phyloP scores from a whole-genome alignment of 495 filamentous ascomycete species.

The Lasiosphaeria ovina region DNA sequence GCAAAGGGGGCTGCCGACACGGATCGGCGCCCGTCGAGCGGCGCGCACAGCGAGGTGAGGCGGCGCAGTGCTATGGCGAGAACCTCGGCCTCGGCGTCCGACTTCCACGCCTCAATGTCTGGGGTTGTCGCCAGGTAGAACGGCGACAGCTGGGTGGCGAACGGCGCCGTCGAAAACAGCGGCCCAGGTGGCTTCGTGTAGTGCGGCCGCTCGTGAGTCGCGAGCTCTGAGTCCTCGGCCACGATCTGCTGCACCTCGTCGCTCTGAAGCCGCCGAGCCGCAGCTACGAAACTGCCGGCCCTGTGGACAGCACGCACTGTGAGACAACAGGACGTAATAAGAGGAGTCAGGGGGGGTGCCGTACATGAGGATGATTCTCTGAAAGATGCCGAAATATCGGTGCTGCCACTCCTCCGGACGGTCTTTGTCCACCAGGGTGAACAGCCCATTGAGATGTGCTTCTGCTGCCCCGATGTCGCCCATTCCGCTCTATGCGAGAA shows the following conservation, averaged over 20 bases:
- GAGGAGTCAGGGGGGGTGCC: neutral
- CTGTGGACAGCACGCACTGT: neutral
- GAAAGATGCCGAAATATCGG: slow-evolving; percentile 21
- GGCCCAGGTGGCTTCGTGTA: slow-evolving; percentile 13
- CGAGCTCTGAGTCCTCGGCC: slow-evolving; percentile 2
- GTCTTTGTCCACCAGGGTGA: slow-evolving; percentile 20
- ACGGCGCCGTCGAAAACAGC: slow-evolving; percentile 15
- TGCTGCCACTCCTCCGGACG: slow-evolving; percentile 21
- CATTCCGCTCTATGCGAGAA: slow-evolving; percentile 17
- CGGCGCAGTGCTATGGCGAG: slow-evolving; percentile 22
- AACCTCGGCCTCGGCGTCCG: slow-evolving; percentile 22
- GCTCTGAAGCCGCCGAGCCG: slow-evolving; percentile 6
- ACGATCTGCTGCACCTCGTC: neutral
- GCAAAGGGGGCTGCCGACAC: neutral
- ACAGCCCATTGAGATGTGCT: slow-evolving; percentile 25
- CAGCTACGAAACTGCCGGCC: slow-evolving; percentile 23
- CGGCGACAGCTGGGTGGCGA: slow-evolving; percentile 22
- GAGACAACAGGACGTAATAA: neutral
- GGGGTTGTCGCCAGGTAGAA: slow-evolving; percentile 22
- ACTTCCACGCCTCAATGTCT: slow-evolving; percentile 24
- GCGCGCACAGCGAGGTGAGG: slow-evolving; percentile 13
- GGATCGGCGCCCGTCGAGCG: neutral
- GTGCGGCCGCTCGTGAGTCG: slow-evolving; percentile 3
- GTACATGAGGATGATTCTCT: slow-evolving; percentile 22
- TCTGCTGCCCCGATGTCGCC: slow-evolving; percentile 23